A percentile compares a stretch with the other conserved stretches of the same genome.
These are phyloP conservation scores for Myrica gale DNA, from an alignment of 306 rosid genomes.

Conservation along the genomic window DNA sequence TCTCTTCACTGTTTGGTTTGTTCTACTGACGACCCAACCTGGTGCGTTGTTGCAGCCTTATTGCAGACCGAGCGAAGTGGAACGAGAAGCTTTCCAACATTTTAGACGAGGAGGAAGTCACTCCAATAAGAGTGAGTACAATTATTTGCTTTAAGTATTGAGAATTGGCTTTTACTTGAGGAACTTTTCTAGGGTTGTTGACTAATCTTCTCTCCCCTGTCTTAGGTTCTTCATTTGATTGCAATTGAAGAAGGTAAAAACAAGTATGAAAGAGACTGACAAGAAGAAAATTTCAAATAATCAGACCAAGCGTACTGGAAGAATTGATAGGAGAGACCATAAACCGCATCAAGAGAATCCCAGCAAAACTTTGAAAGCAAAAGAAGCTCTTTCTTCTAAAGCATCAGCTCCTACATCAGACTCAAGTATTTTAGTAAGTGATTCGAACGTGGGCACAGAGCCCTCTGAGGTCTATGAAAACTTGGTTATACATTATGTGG, in stretches of 20 bases:
- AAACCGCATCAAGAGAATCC: conserved; percentile 49
- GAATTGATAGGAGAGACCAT: conserved; percentile 51
- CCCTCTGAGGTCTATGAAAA: conserved; percentile 57
- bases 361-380: conserved; percentile 48
- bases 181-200: conserved; percentile 28
- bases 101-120: conserved; percentile 21
- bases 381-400: conserved; percentile 51
- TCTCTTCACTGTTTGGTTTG: background rate
- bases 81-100: conserved; percentile 13
- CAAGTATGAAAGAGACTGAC: conserved; percentile 69
- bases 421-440: conserved; percentile 39
- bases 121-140: conserved; percentile 27
- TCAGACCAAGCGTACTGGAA: conserved; percentile 55
- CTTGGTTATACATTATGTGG: conserved; percentile 54
- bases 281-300: conserved; percentile 55
- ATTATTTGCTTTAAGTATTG: conserved; percentile 24
- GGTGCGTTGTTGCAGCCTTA: conserved; percentile 36
- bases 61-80: conserved; percentile 13
- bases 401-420: conserved; percentile 37
- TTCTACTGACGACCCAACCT: background rate
- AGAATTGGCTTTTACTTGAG: conserved; percentile 8
- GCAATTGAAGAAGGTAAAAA: conserved; percentile 36
- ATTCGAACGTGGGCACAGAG: conserved; percentile 51
- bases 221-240: conserved; percentile 32
- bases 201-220: conserved; percentile 25